These are phyloP conservation scores for Tuber calosporum DNA, from an alignment of 495 filamentous ascomycete genomes.

Conservation along the genomic window DNA sequence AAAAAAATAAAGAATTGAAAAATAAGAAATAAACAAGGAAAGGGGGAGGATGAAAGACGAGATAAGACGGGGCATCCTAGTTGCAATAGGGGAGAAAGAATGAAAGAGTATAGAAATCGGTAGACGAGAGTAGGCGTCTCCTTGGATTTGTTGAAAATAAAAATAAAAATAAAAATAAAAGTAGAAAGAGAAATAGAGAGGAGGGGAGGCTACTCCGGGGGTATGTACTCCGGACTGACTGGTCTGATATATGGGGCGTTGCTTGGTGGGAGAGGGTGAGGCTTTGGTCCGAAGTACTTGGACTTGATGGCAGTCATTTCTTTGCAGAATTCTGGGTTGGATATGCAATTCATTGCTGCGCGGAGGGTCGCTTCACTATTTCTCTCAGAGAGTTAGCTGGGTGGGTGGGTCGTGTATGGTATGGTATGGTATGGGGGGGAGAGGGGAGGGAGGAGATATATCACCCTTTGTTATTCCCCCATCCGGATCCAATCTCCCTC, in stretches of 20 bases:
- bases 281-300: conserved; percentile 27
- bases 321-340: conserved; percentile 28
- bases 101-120: background rate
- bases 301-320: conserved; percentile 28
- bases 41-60: background rate
- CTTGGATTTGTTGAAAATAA: background rate
- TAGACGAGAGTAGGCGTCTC: background rate
- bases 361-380: conserved; percentile 36
- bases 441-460: background rate
- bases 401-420: background rate
- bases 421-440: background rate
- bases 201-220: background rate
- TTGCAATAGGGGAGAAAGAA: background rate
- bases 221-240: background rate
- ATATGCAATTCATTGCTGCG: conserved; percentile 38
- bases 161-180: background rate
- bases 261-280: conserved; percentile 5
- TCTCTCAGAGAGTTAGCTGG: conserved; percentile 1
- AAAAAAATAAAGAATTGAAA: background rate
- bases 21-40: background rate
- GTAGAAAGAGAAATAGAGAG: background rate
- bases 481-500: conserved; percentile 34
- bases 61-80: background rate
- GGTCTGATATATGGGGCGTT: background rate
- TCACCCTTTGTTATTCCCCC: conserved; percentile 38